Percentiles rank a stretch among this genome's conserved stretches.
phyloP scores from a whole-genome alignment of 225 moss, liverwort and hornwort genomes.

The Anthoceros angustus region DNA sequence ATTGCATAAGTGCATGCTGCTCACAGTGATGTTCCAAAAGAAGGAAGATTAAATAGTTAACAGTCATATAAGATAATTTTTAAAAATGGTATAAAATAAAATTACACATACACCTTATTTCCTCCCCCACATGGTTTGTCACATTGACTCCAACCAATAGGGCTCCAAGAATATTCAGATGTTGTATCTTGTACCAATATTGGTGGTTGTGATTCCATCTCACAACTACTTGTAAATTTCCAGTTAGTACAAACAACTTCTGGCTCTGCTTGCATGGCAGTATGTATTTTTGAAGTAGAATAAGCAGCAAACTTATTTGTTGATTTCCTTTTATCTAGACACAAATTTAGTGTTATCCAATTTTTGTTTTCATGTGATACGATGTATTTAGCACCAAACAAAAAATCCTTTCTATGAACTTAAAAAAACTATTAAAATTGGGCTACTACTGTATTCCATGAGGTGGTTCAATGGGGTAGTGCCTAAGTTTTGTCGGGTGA shows the following conservation, averaged over 20 bases:
- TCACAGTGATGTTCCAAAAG: conserved; percentile 6
- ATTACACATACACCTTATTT: conserved; percentile 30
- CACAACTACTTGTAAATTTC: conserved; percentile 15
- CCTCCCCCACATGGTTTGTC: conserved; percentile 62
- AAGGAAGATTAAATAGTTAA: not conserved
- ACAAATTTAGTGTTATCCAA: not conserved
- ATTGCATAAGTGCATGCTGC: conserved; percentile 59
- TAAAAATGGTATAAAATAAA: no score
- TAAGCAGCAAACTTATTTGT: not conserved
- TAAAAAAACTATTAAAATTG: not conserved
- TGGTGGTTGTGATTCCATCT: conserved; percentile 16
- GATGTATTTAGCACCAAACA: no score
- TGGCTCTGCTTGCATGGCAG: not conserved
- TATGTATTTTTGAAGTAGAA: not conserved
- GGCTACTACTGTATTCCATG: no score
- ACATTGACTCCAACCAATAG: conserved; percentile 46
- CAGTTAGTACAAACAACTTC: conserved; percentile 25
- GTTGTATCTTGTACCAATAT: conserved; percentile 32
- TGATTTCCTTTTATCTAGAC: not conserved
- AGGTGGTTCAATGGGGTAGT: no score
- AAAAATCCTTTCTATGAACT: not conserved
- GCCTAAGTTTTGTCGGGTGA: no score
- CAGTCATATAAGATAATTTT: no score
- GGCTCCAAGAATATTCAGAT: conserved; percentile 51
- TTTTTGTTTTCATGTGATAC: no score